phyloP scores from a whole-genome alignment of 23 red algal genomes.

The Porphyridium purpureum region DNA sequence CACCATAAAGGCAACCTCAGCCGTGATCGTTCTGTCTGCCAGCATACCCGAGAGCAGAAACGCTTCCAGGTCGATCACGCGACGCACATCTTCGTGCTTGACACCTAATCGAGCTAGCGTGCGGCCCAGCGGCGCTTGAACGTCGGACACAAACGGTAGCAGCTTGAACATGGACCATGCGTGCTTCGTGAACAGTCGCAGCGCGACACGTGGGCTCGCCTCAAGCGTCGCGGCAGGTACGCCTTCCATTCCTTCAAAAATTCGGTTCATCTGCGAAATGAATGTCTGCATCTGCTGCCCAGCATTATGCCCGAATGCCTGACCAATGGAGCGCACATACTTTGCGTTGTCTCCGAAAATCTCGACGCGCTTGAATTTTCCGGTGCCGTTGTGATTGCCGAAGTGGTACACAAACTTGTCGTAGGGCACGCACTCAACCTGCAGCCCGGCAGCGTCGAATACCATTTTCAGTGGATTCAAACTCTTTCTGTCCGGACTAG shows the following conservation, averaged over 20 bases:
- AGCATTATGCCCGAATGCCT: background rate
- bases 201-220: slow-evolving; percentile 24
- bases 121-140: slow-evolving; percentile 16
- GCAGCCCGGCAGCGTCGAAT: background rate
- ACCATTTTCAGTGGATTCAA: slow-evolving; percentile 1
- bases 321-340: background rate
- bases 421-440: background rate
- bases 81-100: slow-evolving; percentile 34
- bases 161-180: slow-evolving; percentile 19
- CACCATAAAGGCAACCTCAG: slow-evolving; percentile 81
- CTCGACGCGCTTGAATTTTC: background rate
- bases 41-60: slow-evolving; percentile 59
- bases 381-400: too few relatives aligned
- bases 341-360: background rate
- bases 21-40: slow-evolving; percentile 58
- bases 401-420: background rate
- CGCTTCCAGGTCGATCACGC: slow-evolving; percentile 34
- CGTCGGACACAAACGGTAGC: slow-evolving; percentile 24
- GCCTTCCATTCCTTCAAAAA: slow-evolving; percentile 6
- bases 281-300: background rate
- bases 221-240: slow-evolving; percentile 36
- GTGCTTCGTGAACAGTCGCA: slow-evolving; percentile 11
- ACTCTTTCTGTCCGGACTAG: background rate
- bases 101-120: slow-evolving; percentile 25
- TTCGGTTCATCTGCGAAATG: background rate